Evolutionary conservation across 352 stramenopile species (phyloP).

Genomic region (Plasmopara halstedii): DNA sequence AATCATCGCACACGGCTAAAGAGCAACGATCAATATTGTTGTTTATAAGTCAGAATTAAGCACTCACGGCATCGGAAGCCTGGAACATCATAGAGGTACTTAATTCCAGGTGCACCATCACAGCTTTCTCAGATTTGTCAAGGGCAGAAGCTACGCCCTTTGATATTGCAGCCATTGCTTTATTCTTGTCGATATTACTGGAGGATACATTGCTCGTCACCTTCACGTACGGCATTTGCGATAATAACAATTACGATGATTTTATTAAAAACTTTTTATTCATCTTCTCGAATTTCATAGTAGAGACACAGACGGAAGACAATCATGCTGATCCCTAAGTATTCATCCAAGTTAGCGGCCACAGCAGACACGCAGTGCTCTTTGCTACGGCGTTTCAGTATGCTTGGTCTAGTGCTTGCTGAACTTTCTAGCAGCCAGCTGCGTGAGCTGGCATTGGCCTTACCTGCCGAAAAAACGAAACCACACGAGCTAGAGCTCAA

Average conservation of each 20-base stretch:
- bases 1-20: slow-evolving; percentile 53
- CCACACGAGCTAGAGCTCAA: slow-evolving; percentile 28
- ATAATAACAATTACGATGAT: too few species aligned
- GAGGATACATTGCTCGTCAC: slow-evolving; percentile 46
- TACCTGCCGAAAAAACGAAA: slow-evolving; percentile 20
- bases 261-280: too few species aligned
- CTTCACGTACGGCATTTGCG: slow-evolving; percentile 45
- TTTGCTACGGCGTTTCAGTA: slow-evolving; percentile 37
- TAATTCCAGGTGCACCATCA: slow-evolving; percentile 51
- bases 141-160: slow-evolving; percentile 31
- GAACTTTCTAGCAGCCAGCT: slow-evolving; percentile 27
- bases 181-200: slow-evolving; percentile 18
- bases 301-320: too few species aligned
- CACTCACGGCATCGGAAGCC: slow-evolving; percentile 33
- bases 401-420: slow-evolving; percentile 33
- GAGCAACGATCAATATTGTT: not conserved
- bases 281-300: too few species aligned
- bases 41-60: not conserved
- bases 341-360: slow-evolving; percentile 4
- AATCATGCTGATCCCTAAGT: slow-evolving; percentile 30
- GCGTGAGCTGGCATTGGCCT: slow-evolving; percentile 18
- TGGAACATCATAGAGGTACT: slow-evolving; percentile 50
- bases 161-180: slow-evolving; percentile 32
- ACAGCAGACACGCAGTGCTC: slow-evolving; percentile 14
- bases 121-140: slow-evolving; percentile 41